Percentiles rank a stretch among this genome's conserved stretches.
These are phyloP conservation scores for Datisca glomerata DNA, from an alignment of 306 rosid species.

Conservation along the genomic window DNA sequence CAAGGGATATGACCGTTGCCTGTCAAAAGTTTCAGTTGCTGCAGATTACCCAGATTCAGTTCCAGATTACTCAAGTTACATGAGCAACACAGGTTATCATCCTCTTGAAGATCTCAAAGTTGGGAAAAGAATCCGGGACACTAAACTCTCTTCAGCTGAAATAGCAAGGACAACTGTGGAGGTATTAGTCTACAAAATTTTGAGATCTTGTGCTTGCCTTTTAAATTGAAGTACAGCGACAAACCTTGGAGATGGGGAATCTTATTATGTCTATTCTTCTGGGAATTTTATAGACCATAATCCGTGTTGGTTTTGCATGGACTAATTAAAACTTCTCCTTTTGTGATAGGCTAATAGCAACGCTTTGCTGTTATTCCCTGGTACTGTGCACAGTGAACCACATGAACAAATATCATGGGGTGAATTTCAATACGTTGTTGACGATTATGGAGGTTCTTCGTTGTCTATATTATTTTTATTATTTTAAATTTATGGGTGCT, in stretches of 20 bases:
- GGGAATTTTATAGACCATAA: no score
- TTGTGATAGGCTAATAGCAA: constrained; percentile 46
- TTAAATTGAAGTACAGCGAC: no score
- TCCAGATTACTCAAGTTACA: constrained; percentile 65
- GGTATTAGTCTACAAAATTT: constrained; percentile 57
- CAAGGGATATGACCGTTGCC: constrained; percentile 46
- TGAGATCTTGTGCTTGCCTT: constrained; percentile 6
- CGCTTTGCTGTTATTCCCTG: constrained; percentile 83
- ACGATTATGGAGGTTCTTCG: constrained; percentile 59
- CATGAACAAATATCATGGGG: constrained; percentile 78
- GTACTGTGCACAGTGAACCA: constrained; percentile 79
- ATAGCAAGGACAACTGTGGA: constrained; percentile 72
- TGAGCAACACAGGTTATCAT: constrained; percentile 53
- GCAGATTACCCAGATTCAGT: constrained; percentile 85
- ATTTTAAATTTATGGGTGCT: background rate
- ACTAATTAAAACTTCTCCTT: no score
- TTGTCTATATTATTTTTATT: constrained; percentile 2
- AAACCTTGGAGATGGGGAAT: no score
- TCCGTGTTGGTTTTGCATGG: no score
- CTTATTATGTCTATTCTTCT: no score
- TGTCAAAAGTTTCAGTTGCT: constrained; percentile 76
- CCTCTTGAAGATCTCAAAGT: constrained; percentile 84
- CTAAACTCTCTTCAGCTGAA: constrained; percentile 70
- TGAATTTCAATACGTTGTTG: constrained; percentile 53
- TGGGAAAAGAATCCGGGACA: constrained; percentile 30